phyloP scores from a whole-genome alignment of 495 filamentous ascomycete genomes.

The Tuber microsphaerosporum region DNA sequence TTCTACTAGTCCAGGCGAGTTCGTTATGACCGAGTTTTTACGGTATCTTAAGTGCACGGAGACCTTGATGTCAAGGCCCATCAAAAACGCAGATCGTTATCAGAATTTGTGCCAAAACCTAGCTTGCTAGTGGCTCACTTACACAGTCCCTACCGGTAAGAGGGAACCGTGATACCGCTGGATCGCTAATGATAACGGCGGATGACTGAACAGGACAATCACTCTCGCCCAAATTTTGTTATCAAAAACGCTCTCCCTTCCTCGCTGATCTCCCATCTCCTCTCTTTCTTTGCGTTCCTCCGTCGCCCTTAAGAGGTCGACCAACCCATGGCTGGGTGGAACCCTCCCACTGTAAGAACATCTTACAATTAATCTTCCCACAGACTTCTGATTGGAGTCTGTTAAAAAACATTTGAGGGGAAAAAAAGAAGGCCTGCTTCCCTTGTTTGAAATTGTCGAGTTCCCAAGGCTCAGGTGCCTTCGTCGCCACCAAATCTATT shows the following conservation, averaged over 20 bases:
- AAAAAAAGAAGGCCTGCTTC: background rate
- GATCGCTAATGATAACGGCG: background rate
- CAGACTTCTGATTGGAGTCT: background rate
- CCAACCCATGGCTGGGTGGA: background rate
- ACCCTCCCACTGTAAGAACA: background rate
- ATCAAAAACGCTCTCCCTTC: background rate
- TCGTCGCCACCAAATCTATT: constrained; percentile 18
- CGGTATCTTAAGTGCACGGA: too few species aligned
- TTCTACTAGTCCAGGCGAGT: too few species aligned
- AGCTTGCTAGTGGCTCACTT: too few species aligned
- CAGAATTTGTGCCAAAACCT: too few species aligned
- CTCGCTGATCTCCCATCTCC: background rate
- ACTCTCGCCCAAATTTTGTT: background rate
- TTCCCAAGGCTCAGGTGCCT: constrained; percentile 23
- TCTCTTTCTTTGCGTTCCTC: background rate
- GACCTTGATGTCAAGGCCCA: too few species aligned
- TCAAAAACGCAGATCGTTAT: too few species aligned
- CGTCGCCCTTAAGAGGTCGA: background rate
- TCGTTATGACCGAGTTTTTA: too few species aligned
- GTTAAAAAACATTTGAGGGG: background rate
- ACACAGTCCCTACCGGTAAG: background rate
- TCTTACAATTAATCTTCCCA: background rate
- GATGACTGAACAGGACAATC: background rate
- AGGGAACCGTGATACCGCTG: background rate
- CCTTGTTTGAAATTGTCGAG: constrained; percentile 13